phyloP scores from a whole-genome alignment of 768 basidiomycete species.

The Tulasnella calospora region DNA sequence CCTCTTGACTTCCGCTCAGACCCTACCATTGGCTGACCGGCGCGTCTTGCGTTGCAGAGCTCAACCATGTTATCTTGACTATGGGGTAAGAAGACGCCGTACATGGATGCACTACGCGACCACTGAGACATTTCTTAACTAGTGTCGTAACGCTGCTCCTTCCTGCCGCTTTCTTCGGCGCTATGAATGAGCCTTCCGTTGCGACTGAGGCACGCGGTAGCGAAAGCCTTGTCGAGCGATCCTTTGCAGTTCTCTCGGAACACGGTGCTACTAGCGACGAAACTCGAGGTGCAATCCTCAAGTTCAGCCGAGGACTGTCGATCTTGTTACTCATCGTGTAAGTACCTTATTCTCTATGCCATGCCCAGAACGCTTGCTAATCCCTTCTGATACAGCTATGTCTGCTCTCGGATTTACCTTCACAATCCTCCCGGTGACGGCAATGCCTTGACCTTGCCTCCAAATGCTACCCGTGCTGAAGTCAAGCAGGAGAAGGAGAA shows the following conservation, averaged over 20 bases:
- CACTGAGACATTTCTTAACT: background rate
- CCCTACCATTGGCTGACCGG: background rate
- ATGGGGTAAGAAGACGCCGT: background rate
- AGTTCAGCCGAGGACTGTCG: constrained; percentile 61
- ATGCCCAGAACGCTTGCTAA: background rate
- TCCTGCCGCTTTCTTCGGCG: constrained; percentile 64
- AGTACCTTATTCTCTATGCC: background rate
- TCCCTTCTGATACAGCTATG: constrained; percentile 33
- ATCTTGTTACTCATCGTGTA: constrained; percentile 48
- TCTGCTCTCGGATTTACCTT: constrained; percentile 62
- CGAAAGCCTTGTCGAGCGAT: background rate
- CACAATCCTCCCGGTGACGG: constrained; percentile 65
- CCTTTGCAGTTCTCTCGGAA: background rate
- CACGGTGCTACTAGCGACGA: constrained; percentile 42
- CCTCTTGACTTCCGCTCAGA: background rate
- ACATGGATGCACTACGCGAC: background rate
- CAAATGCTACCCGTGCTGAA: constrained; percentile 13
- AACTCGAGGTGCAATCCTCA: constrained; percentile 48
- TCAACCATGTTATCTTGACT: constrained; percentile 44
- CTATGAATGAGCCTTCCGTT: constrained; percentile 35
- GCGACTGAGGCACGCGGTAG: background rate
- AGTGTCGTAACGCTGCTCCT: constrained; percentile 61
- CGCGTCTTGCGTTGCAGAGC: constrained; percentile 47
- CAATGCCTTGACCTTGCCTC: constrained; percentile 35
- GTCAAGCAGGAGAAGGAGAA: constrained; percentile 33